Conservation (phyloP, 73 alveolate species). For the Effrenium voratum region DNA sequence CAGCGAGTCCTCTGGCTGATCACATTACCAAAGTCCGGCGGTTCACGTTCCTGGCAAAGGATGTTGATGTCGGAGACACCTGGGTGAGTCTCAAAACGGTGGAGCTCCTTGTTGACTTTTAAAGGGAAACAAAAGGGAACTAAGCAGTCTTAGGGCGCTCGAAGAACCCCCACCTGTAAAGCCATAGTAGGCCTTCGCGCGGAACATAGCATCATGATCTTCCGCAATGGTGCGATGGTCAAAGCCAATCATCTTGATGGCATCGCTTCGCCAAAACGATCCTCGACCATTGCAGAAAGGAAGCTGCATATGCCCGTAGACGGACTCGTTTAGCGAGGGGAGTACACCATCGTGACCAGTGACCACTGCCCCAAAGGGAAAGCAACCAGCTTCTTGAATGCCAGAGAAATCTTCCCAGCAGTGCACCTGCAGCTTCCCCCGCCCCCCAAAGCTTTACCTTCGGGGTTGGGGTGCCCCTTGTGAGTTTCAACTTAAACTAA, state of each 20-base stretch:
- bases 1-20: background rate
- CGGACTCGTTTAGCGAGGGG: background rate
- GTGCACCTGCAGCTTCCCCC: background rate
- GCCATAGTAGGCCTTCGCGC: background rate
- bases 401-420: slow-evolving; percentile 12
- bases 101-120: background rate
- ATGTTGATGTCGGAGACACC: background rate
- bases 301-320: background rate
- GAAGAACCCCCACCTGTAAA: background rate
- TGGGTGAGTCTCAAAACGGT: background rate
- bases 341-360: background rate
- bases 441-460: background rate
- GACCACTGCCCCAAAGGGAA: background rate
- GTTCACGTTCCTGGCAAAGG: background rate
- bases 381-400: background rate
- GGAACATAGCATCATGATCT: slow-evolving; percentile 10
- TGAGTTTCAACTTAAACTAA: background rate
- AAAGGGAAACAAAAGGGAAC: too few relatives aligned
- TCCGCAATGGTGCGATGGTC: background rate
- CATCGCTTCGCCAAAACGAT: background rate
- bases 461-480: background rate
- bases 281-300: slow-evolving; percentile 11
- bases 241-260: background rate
- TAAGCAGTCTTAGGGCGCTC: background rate
- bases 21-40: background rate